These are phyloP conservation scores for Tripidium arundinaceum DNA, from an alignment of 202 grass and related monocot genomes.

Conservation along the genomic window DNA sequence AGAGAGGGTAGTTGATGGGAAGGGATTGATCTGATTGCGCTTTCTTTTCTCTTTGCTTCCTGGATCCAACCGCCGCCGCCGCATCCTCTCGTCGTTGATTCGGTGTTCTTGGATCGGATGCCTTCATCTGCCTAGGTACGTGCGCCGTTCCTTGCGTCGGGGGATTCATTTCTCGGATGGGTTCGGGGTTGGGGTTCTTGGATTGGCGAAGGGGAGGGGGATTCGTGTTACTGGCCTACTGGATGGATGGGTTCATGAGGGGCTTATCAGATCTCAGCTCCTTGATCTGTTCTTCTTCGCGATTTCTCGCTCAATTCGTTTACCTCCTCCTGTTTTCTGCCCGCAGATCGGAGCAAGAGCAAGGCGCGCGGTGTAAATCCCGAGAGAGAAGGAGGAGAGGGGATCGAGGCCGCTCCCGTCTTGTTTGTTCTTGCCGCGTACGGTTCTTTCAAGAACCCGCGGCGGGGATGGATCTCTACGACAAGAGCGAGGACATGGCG, in stretches of 20 bases:
- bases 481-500: conserved; percentile 3
- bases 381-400: neutral
- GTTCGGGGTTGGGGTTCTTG: neutral
- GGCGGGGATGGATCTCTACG: conserved; percentile 24
- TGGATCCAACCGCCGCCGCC: conserved; percentile 18
- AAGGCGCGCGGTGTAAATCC: neutral
- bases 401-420: neutral
- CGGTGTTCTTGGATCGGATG: neutral
- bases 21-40: conserved; percentile 12
- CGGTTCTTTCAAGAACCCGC: neutral
- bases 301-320: conserved; percentile 23
- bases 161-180: neutral
- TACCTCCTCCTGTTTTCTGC: neutral
- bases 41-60: conserved; percentile 11
- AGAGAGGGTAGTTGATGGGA: conserved; percentile 11
- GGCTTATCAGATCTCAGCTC: neutral
- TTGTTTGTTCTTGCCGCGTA: conserved; percentile 17
- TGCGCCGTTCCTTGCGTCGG: neutral
- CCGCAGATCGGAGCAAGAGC: conserved; percentile 15
- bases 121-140: conserved; percentile 26
- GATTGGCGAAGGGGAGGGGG: neutral
- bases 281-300: neutral
- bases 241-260: neutral
- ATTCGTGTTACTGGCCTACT: neutral
- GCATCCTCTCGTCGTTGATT: neutral